Evolutionary conservation across 768 basidiomycete genomes (phyloP), one percentile per base, ranked within the genome.

Genomic region (Auricularia cornea): DNA sequence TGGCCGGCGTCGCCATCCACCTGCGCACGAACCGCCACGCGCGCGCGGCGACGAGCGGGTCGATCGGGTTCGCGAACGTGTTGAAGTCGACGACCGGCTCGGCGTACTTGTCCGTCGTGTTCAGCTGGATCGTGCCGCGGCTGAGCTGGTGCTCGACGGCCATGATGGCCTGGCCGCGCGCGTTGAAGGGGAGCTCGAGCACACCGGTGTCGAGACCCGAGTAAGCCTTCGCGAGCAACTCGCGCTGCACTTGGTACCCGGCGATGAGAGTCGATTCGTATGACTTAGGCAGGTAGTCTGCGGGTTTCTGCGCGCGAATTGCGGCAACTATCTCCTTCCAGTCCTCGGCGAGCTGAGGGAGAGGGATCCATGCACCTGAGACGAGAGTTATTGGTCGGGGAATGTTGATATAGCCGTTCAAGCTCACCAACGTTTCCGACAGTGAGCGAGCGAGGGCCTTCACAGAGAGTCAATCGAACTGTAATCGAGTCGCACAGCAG

Each of bases 71-170:
- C 6, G 11, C 26, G 54, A 57, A 57, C 10, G 54, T 57, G 26
- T 31, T 16, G 28, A 10, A 57, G 54, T 57, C 54, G 30, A 57
- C 54, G 26, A 57, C 54, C 28, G 54, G 54, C 54, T 57, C 54
- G 30, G 54, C 54, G 30, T 57, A 57, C 26, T 29, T 57, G 4
- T 57, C 20, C 18, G 54, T 10, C 6, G 54, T 26, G 28, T 57
- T 57, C 18, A 57, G 23, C 11, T 14, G 23, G 29, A 63, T 51
- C 5, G 57, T 51, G 10, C 62, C 62, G 59, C 62, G 62, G 57
- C 57, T 59, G 31, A 63, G 59, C 29, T 57, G 56, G 59, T 63
- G 62, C 48, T 63, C 8, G 54, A 57, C 6, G 29, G 54, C 4
- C 26, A 57, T 1, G 30, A 26, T n/a, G n/a, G n/a, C n/a, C n/a